These are phyloP conservation scores for Vigna angularis DNA, from an alignment of 306 rosid genomes.

Conservation along the genomic window DNA sequence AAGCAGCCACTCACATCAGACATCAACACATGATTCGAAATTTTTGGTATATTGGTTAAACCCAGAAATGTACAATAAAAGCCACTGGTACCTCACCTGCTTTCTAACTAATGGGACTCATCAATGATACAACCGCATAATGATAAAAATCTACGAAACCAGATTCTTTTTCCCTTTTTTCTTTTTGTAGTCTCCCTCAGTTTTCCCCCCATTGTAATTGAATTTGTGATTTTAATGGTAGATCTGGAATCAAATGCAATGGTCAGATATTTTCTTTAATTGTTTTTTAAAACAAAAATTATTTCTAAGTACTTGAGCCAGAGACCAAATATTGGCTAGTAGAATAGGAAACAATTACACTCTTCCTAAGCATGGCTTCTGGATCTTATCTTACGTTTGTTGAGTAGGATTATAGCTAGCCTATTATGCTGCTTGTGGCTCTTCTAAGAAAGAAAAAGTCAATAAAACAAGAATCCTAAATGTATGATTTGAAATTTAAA, in stretches of 20 bases:
- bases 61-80: conserved; percentile 1
- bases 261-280: not conserved
- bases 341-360: not conserved
- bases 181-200: not conserved
- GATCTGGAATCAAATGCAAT: not conserved
- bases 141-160: conserved; percentile 11
- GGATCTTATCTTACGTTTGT: conserved; percentile 1
- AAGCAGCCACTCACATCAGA: not conserved
- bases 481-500: not conserved
- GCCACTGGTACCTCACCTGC: not conserved
- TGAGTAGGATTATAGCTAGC: conserved; percentile 11
- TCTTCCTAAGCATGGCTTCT: not conserved
- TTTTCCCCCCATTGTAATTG: not conserved
- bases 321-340: not conserved
- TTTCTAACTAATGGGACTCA: not conserved
- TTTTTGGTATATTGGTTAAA: not conserved
- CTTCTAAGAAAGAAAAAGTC: not conserved
- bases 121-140: not conserved
- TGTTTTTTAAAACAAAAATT: not conserved
- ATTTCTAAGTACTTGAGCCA: not conserved
- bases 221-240: conserved; percentile 7
- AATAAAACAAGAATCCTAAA: conserved; percentile 4
- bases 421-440: not conserved
- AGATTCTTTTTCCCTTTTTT: not conserved
- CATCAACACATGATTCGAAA: conserved; percentile 5